Conservation (phyloP, 2,329 filamentous ascomycete species). For the Colletotrichum sublineola region DNA sequence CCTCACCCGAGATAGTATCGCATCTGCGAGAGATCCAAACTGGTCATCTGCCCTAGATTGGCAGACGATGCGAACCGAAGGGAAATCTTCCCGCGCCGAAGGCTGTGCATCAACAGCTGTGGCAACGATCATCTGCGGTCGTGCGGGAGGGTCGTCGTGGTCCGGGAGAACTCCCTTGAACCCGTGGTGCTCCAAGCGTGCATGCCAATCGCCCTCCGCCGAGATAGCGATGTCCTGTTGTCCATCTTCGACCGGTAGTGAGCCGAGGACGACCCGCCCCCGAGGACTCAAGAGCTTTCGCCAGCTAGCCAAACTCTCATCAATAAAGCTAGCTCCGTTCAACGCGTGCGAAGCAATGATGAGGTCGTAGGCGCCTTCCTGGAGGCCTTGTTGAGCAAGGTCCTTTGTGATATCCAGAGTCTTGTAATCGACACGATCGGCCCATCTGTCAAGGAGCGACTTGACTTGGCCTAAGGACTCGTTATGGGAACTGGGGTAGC, state of each 20-base stretch:
- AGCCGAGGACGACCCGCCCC: slow-evolving; percentile 46
- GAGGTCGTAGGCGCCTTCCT: slow-evolving; percentile 46
- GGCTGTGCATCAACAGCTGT: neutral
- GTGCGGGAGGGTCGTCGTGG: neutral
- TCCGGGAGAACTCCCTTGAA: neutral
- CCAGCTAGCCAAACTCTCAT: slow-evolving; percentile 45
- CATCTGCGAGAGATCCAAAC: neutral
- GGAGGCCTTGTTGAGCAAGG: slow-evolving; percentile 48
- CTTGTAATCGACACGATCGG: slow-evolving; percentile 43
- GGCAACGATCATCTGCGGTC: neutral
- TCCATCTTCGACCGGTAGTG: neutral
- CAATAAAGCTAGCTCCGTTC: slow-evolving; percentile 46
- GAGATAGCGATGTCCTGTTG: slow-evolving; percentile 43
- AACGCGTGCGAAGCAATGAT: slow-evolving; percentile 49
- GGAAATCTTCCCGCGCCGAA: neutral
- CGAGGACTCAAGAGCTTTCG: slow-evolving; percentile 49
- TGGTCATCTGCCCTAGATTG: neutral
- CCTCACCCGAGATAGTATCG: neutral
- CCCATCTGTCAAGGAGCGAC: neutral
- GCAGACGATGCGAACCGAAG: slow-evolving; percentile 1
- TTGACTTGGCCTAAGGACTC: slow-evolving; percentile 44
- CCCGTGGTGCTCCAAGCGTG: neutral
- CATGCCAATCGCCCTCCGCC: neutral
- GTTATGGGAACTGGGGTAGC: slow-evolving; percentile 48
- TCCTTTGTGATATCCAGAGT: slow-evolving; percentile 51